Conservation (phyloP, 1,284 basidiomycete genomes). For the Tylopilus orsonianus region DNA sequence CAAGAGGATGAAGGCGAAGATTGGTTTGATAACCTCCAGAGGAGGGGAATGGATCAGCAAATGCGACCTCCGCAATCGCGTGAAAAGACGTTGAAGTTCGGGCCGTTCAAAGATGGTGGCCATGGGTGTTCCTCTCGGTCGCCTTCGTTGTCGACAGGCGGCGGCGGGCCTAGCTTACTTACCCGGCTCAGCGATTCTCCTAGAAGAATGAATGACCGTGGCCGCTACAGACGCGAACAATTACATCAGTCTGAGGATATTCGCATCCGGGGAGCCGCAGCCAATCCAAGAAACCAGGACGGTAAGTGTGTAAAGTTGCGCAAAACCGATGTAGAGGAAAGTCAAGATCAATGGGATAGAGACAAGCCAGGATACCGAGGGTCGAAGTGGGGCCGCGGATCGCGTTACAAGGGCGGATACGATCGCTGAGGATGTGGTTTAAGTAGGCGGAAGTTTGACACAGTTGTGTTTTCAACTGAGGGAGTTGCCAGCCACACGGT, state of each 20-base stretch:
- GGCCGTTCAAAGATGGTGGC: constrained; percentile 29
- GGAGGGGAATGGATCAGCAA: constrained; percentile 22
- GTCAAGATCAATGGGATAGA: constrained; percentile 24
- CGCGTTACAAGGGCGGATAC: constrained; percentile 54
- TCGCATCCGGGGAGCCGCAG: constrained; percentile 34
- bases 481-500: constrained; percentile 1
- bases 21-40: constrained; percentile 55
- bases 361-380: constrained; percentile 23
- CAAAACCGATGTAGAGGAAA: constrained; percentile 20
- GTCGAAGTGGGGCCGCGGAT: constrained; percentile 25
- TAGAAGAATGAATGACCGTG: constrained; percentile 15
- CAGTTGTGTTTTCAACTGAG: too few species aligned
- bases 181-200: constrained; percentile 27
- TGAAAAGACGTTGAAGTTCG: constrained; percentile 41
- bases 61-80: constrained; percentile 8
- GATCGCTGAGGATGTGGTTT: constrained; percentile 33
- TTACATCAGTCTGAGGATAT: constrained; percentile 13
- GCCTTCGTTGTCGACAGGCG: constrained; percentile 8
- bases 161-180: constrained; percentile 27
- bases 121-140: constrained; percentile 13
- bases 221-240: constrained; percentile 11
- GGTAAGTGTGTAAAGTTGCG: constrained; percentile 12
- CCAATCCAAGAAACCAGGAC: constrained; percentile 17
- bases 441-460: constrained; percentile 7
- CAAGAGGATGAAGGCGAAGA: constrained; percentile 52